Percentiles rank a stretch among this genome's conserved stretches.
These are phyloP conservation scores for Trichoderma lentiforme DNA, from an alignment of 2,329 filamentous ascomycete genomes.

Conservation along the genomic window DNA sequence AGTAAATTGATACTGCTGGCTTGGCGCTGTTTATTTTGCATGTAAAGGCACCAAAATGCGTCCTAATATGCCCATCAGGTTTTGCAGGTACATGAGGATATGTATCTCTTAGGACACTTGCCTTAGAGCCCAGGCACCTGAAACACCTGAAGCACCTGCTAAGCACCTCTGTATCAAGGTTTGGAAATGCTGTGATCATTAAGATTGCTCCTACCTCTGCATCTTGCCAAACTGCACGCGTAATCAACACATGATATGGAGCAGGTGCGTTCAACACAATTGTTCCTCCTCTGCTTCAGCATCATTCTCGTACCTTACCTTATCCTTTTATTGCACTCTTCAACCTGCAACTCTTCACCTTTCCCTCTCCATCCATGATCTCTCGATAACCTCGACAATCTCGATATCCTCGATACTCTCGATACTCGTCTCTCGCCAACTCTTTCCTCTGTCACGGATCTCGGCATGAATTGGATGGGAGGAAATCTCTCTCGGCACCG, in stretches of 20 bases:
- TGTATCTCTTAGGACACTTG: neutral
- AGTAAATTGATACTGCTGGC: neutral
- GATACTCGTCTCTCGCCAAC: too few species aligned
- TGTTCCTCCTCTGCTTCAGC: neutral
- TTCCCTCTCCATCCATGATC: neutral
- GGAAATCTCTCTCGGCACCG: slow-evolving; percentile 37
- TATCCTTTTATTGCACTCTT: neutral
- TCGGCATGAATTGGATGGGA: slow-evolving; percentile 43
- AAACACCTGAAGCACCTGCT: neutral
- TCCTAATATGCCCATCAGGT: neutral
- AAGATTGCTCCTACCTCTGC: neutral
- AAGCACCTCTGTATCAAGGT: neutral
- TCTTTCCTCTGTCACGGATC: too few species aligned
- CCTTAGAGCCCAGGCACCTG: neutral
- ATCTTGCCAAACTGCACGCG: neutral
- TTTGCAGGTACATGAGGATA: neutral
- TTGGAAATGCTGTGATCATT: neutral
- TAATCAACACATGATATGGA: neutral
- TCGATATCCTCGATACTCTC: neutral
- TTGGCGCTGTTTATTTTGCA: neutral
- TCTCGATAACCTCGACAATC: neutral
- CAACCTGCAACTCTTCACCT: neutral
- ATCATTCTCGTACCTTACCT: neutral
- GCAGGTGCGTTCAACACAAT: neutral
- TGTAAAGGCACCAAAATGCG: neutral